phyloP scores from a whole-genome alignment of 2,329 filamentous ascomycete species.

The Pseudohalonectria lignicola region DNA sequence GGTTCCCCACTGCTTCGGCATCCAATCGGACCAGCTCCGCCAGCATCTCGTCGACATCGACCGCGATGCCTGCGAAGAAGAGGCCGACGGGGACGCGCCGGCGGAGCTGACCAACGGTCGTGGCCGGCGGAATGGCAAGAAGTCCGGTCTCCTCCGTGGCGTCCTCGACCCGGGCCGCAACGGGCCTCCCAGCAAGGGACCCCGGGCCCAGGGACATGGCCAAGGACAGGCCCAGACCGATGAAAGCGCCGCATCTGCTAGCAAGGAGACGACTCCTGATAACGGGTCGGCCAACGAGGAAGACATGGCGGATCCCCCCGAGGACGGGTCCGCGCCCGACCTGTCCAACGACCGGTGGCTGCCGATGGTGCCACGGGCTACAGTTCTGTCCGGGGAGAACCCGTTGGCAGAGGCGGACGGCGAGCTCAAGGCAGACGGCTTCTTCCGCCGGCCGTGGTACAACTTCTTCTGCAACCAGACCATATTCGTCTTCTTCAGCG shows the following conservation, averaged over 20 bases:
- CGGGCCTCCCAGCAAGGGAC: slow-evolving; percentile 55
- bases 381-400: slow-evolving; percentile 42
- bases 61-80: slow-evolving; percentile 63
- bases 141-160: slow-evolving; percentile 70
- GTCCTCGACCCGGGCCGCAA: slow-evolving; percentile 71
- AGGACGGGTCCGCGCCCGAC: slow-evolving; percentile 48
- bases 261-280: slow-evolving; percentile 84
- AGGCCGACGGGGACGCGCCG: slow-evolving; percentile 60
- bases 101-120: slow-evolving; percentile 61
- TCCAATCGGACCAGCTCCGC: slow-evolving; percentile 58
- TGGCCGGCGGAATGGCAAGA: slow-evolving; percentile 62
- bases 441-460: slow-evolving; percentile 70
- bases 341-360: slow-evolving; percentile 55
- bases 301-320: slow-evolving; percentile 52
- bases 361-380: slow-evolving; percentile 46
- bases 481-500: slow-evolving; percentile 88
- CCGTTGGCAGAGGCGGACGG: slow-evolving; percentile 45
- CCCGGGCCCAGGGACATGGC: neutral
- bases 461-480: slow-evolving; percentile 88
- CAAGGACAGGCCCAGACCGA: slow-evolving; percentile 71
- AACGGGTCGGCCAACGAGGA: slow-evolving; percentile 68
- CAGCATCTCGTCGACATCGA: slow-evolving; percentile 58
- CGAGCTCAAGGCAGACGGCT: slow-evolving; percentile 64
- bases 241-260: slow-evolving; percentile 64
- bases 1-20: slow-evolving; percentile 64